Evolutionary conservation across 352 stramenopile genomes (phyloP).

Genomic region (Peronospora tabacina): DNA sequence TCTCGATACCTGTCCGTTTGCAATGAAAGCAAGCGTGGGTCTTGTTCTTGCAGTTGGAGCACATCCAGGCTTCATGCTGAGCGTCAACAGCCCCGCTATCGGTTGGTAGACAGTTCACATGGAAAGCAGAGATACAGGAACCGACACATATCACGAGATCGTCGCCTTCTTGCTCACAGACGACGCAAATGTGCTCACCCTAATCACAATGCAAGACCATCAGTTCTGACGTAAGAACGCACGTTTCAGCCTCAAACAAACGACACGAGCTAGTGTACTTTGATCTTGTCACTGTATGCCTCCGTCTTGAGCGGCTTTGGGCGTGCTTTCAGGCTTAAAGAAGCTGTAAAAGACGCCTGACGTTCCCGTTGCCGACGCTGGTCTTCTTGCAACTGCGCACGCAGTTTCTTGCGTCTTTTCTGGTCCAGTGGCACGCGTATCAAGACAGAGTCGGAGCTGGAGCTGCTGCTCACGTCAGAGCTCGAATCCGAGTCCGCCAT

Average conservation of each 20-base stretch:
- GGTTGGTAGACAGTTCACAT: slow-evolving; percentile 37
- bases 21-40: slow-evolving; percentile 80
- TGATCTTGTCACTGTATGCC: slow-evolving; percentile 13
- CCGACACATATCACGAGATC: slow-evolving; percentile 48
- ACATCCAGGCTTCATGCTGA: slow-evolving; percentile 43
- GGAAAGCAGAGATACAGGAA: slow-evolving; percentile 70
- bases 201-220: slow-evolving; percentile 14
- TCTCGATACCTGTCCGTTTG: slow-evolving; percentile 41
- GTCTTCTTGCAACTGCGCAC: slow-evolving; percentile 39
- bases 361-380: slow-evolving; percentile 23
- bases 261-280: slow-evolving; percentile 8
- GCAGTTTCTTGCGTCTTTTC: slow-evolving; percentile 52
- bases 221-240: slow-evolving; percentile 2
- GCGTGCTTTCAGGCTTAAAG: not conserved
- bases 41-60: slow-evolving; percentile 41
- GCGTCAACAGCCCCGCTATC: not conserved
- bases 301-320: slow-evolving; percentile 3
- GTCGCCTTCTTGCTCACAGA: slow-evolving; percentile 56
- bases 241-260: slow-evolving; percentile 1
- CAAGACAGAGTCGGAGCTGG: slow-evolving; percentile 66
- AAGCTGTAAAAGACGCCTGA: slow-evolving; percentile 1
- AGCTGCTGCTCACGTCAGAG: slow-evolving; percentile 52
- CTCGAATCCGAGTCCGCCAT: slow-evolving; percentile 34
- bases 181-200: slow-evolving; percentile 57
- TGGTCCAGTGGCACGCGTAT: slow-evolving; percentile 63